A percentile compares a stretch with the other conserved stretches of the same genome.
phyloP scores from a whole-genome alignment of 768 basidiomycete genomes.

The Pulveroboletus ravenelii region DNA sequence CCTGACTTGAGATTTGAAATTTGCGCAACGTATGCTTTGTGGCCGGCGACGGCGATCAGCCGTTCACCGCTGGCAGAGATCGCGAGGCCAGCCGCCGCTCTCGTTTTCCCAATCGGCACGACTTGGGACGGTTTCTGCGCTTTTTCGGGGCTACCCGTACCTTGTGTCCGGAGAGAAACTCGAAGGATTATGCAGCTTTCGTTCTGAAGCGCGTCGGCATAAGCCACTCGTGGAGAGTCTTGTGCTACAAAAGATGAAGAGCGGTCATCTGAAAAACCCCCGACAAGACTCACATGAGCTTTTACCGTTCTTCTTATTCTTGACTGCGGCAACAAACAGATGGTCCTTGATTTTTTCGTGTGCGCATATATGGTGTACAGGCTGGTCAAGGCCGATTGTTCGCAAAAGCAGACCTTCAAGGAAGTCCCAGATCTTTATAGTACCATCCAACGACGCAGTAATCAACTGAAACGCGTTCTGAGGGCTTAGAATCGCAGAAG shows the following conservation, averaged over 20 bases:
- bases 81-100: conserved; percentile 56
- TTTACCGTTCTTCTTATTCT: conserved; percentile 43
- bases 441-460: conserved; percentile 80
- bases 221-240: neutral
- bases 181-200: conserved; percentile 50
- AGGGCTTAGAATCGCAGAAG: conserved; percentile 73
- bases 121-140: conserved; percentile 46
- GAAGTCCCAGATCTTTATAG: conserved; percentile 89
- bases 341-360: conserved; percentile 65
- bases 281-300: conserved; percentile 13
- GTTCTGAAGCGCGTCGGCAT: conserved; percentile 30
- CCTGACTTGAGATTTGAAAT: conserved; percentile 54
- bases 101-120: conserved; percentile 61
- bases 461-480: conserved; percentile 87
- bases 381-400: conserved; percentile 64
- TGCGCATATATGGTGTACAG: conserved; percentile 66
- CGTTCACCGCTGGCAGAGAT: conserved; percentile 74
- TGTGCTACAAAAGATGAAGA: conserved; percentile 12
- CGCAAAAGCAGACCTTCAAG: conserved; percentile 76
- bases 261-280: neutral
- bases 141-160: conserved; percentile 37
- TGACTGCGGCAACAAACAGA: conserved; percentile 66
- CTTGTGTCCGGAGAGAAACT: conserved; percentile 49
- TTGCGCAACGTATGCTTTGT: conserved; percentile 72
- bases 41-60: conserved; percentile 70